Percentiles rank a stretch among this genome's conserved stretches.
phyloP scores from a whole-genome alignment of 73 alveolate species.

The Breviolum minutum region DNA sequence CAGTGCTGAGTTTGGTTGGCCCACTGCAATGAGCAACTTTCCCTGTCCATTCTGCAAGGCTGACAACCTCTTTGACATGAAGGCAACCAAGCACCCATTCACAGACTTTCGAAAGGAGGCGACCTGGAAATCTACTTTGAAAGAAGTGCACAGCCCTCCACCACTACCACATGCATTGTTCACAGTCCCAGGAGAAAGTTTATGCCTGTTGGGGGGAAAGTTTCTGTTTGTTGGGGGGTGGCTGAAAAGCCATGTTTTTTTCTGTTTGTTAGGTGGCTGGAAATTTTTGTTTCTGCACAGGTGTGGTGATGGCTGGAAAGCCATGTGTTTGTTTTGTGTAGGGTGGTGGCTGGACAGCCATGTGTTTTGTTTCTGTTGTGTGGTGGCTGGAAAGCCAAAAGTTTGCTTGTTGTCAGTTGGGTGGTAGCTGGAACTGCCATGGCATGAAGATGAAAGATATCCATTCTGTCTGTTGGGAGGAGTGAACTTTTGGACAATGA shows the following conservation, averaged over 20 bases:
- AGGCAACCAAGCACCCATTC: not conserved
- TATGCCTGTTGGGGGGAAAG: not conserved
- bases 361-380: not conserved
- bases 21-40: not conserved
- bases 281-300: not conserved
- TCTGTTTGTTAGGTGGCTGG: not conserved
- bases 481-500: too few species aligned
- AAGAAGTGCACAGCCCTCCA: not conserved
- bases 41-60: not conserved
- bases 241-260: not conserved
- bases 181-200: too few species aligned
- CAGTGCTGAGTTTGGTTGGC: not conserved
- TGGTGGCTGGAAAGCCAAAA: constrained; percentile 9
- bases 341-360: constrained; percentile 25
- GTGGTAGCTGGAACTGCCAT: too few species aligned
- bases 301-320: not conserved
- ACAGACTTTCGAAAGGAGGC: not conserved
- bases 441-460: too few species aligned
- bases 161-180: not conserved
- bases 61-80: not conserved
- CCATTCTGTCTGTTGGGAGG: too few species aligned
- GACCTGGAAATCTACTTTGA: not conserved
- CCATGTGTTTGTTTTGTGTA: too few species aligned
- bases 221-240: not conserved
- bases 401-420: not conserved